These are phyloP conservation scores for Dictyostelium intermedium DNA, from an alignment of 78 protist species.

Conservation along the genomic window DNA sequence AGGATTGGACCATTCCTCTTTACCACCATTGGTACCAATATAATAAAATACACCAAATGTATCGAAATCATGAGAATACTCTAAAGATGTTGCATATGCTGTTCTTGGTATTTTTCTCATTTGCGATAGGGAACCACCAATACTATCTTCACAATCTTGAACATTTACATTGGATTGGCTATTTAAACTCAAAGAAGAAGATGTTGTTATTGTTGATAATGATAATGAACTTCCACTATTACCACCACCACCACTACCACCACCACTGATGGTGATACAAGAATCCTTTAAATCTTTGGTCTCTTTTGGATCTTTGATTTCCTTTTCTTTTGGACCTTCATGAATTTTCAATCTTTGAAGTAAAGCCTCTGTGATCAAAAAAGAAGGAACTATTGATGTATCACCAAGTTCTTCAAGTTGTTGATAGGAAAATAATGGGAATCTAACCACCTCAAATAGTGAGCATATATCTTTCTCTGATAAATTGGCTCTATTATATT, in stretches of 20 bases:
- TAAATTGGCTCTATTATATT: conserved; percentile 6
- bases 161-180: neutral
- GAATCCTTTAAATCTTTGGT: neutral
- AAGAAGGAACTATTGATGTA: conserved; percentile 33
- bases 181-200: neutral
- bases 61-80: conserved; percentile 41
- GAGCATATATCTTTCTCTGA: conserved; percentile 26
- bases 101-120: conserved; percentile 65
- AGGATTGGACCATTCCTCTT: conserved; percentile 80
- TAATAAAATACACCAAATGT: conserved; percentile 67
- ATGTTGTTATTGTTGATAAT: neutral
- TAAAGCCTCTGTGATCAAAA: conserved; percentile 50
- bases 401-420: conserved; percentile 68
- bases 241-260: neutral
- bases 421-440: conserved; percentile 59
- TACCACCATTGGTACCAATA: conserved; percentile 76
- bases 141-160: neutral
- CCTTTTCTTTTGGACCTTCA: conserved; percentile 66
- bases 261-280: neutral
- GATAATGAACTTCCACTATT: neutral
- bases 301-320: neutral
- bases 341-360: conserved; percentile 24
- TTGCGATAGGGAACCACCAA: neutral
- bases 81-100: conserved; percentile 63
- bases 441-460: conserved; percentile 55